Percentiles rank a stretch among this genome's conserved stretches.
Conservation (phyloP, 2,329 filamentous ascomycete genomes). For the Fusarium brachygibbosum region DNA sequence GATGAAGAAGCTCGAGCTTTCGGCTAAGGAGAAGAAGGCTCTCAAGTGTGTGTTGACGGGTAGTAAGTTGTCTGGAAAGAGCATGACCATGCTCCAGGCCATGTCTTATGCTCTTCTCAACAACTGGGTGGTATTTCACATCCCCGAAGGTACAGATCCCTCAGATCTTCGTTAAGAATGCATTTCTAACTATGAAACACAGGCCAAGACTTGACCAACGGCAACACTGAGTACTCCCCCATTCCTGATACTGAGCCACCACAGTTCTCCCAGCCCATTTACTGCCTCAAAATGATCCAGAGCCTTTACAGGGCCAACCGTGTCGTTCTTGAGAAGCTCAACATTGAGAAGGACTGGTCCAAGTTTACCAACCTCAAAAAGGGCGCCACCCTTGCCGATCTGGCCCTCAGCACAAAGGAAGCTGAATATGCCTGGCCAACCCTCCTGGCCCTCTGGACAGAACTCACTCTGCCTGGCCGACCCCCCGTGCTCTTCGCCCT, state of each 20-base stretch:
- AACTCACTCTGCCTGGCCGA: constrained; percentile 71
- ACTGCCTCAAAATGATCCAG: constrained; percentile 79
- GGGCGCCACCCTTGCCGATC: constrained; percentile 73
- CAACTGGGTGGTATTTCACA: constrained; percentile 88
- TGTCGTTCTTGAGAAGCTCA: constrained; percentile 68
- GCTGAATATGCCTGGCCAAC: constrained; percentile 83
- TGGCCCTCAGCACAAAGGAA: constrained; percentile 80
- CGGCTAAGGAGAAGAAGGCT: constrained; percentile 66
- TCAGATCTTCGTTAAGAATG: background rate
- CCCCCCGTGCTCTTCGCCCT: constrained; percentile 78
- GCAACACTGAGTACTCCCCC: constrained; percentile 83
- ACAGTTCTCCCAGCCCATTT: constrained; percentile 83
- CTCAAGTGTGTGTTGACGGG: constrained; percentile 79
- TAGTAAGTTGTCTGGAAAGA: constrained; percentile 84
- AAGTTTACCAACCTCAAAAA: constrained; percentile 62
- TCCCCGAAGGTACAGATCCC: constrained; percentile 80
- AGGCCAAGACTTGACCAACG: constrained; percentile 85
- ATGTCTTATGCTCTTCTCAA: constrained; percentile 85
- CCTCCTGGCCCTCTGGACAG: constrained; percentile 84
- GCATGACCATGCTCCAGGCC: constrained; percentile 84
- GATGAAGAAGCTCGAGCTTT: constrained; percentile 71
- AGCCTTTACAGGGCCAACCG: constrained; percentile 81
- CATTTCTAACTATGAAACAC: constrained; percentile 17
- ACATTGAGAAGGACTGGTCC: constrained; percentile 61
- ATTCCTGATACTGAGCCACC: constrained; percentile 69